phyloP scores from a whole-genome alignment of 345 rosid species.

The Reutealis trisperma region DNA sequence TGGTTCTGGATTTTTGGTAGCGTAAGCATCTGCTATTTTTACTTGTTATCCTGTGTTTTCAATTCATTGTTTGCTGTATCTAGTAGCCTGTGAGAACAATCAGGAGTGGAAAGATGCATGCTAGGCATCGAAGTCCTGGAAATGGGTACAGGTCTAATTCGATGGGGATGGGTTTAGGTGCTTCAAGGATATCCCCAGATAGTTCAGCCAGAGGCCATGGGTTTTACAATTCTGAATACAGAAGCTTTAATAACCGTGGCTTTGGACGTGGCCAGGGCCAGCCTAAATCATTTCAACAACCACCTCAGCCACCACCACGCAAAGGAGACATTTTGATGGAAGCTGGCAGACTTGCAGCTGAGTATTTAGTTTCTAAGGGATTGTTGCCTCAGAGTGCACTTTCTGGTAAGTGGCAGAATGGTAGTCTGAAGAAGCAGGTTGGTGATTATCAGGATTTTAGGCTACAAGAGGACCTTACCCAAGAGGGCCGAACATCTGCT shows the following conservation, averaged over 20 bases:
- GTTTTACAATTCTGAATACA: constrained; percentile 65
- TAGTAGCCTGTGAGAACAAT: neutral
- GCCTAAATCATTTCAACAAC: constrained; percentile 51
- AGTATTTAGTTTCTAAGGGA: constrained; percentile 89
- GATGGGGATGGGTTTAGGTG: constrained; percentile 63
- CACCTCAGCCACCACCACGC: constrained; percentile 55
- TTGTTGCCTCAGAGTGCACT: constrained; percentile 56
- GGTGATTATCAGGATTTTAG: constrained; percentile 58
- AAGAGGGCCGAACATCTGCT: constrained; percentile 51
- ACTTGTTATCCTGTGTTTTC: neutral
- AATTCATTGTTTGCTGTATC: neutral
- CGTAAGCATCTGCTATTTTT: neutral
- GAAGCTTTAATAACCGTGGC: constrained; percentile 68
- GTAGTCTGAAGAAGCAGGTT: constrained; percentile 58
- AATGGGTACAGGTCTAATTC: constrained; percentile 80
- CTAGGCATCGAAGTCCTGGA: constrained; percentile 86
- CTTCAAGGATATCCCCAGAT: constrained; percentile 60
- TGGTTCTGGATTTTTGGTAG: neutral
- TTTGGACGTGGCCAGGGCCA: constrained; percentile 79
- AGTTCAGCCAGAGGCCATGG: constrained; percentile 76
- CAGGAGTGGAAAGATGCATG: constrained; percentile 58
- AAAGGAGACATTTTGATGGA: constrained; percentile 72
- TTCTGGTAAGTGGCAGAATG: constrained; percentile 78
- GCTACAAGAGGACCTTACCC: constrained; percentile 57
- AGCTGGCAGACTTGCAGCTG: constrained; percentile 93